Evolutionary conservation across 2,329 filamentous ascomycete species (phyloP).

Genomic region (Epichloe coenophiala): DNA sequence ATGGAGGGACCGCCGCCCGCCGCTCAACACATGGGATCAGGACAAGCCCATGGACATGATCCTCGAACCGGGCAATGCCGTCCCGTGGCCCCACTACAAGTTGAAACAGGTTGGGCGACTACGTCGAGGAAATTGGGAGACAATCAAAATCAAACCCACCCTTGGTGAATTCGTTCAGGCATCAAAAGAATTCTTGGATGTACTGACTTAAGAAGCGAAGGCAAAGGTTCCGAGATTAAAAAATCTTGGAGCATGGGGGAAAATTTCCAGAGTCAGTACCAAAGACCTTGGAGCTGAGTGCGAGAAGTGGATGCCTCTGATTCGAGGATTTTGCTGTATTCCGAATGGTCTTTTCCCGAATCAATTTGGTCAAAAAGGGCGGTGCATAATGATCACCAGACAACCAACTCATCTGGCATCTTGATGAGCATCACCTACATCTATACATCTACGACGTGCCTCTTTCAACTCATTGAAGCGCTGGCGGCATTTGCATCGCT

Average conservation of each 20-base stretch:
- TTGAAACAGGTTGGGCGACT: constrained; percentile 25
- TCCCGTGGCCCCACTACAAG: constrained; percentile 16
- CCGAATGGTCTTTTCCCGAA: neutral
- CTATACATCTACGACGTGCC: too few species aligned
- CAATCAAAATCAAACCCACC: constrained; percentile 6
- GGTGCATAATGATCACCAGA: neutral
- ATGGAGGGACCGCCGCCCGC: constrained; percentile 25
- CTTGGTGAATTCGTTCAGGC: constrained; percentile 1
- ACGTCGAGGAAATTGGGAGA: constrained; percentile 12
- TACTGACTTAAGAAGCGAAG: neutral
- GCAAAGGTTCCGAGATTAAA: neutral
- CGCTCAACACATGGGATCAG: constrained; percentile 10
- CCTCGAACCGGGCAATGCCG: constrained; percentile 24
- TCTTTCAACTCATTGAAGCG: too few species aligned
- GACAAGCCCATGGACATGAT: constrained; percentile 21
- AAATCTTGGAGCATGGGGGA: neutral
- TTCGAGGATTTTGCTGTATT: neutral
- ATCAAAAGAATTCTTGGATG: neutral
- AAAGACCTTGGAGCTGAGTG: too few species aligned
- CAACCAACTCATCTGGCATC: too few species aligned
- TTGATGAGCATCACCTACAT: neutral
- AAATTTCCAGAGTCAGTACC: neutral
- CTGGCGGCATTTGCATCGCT: too few species aligned
- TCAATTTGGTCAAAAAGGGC: neutral
- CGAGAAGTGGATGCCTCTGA: too few species aligned